Percentiles rank a stretch among this genome's conserved stretches.
These are phyloP conservation scores for Wickerhamomyces sp. DNA, from an alignment of 1,139 yeast genomes.

Conservation along the genomic window DNA sequence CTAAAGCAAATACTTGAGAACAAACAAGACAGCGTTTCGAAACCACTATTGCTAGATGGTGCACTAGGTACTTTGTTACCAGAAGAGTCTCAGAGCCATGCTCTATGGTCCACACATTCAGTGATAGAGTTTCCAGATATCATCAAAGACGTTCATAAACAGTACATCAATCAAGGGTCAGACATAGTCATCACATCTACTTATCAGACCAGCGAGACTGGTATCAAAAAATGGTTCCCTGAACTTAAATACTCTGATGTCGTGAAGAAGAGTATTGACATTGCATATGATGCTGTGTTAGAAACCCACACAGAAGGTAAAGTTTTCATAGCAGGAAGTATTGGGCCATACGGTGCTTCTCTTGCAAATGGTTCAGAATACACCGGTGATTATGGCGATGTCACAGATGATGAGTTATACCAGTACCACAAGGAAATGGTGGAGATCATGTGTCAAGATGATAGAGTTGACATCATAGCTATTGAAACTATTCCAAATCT, in stretches of 20 bases:
- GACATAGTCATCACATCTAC: slow-evolving; percentile 54
- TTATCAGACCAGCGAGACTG: slow-evolving; percentile 42
- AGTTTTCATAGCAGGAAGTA: slow-evolving; percentile 46
- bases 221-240: slow-evolving; percentile 10
- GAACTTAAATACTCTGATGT: slow-evolving; percentile 11
- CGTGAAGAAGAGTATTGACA: slow-evolving; percentile 24
- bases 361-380: slow-evolving; percentile 65
- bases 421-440: slow-evolving; percentile 49
- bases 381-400: slow-evolving; percentile 48
- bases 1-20: too few relatives aligned
- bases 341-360: slow-evolving; percentile 74
- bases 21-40: neutral
- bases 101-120: slow-evolving; percentile 61
- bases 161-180: slow-evolving; percentile 50
- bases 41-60: slow-evolving; percentile 17
- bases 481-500: slow-evolving; percentile 63
- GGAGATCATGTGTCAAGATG: slow-evolving; percentile 31
- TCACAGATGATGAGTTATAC: slow-evolving; percentile 28
- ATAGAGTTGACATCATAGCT: slow-evolving; percentile 45
- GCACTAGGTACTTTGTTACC: slow-evolving; percentile 17
- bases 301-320: slow-evolving; percentile 6
- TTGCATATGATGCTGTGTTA: slow-evolving; percentile 24
- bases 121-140: slow-evolving; percentile 42
- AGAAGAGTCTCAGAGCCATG: slow-evolving; percentile 22
- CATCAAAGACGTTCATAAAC: slow-evolving; percentile 43